These are phyloP conservation scores for Populus ilicifolia DNA, from an alignment of 345 rosid genomes.

Conservation along the genomic window DNA sequence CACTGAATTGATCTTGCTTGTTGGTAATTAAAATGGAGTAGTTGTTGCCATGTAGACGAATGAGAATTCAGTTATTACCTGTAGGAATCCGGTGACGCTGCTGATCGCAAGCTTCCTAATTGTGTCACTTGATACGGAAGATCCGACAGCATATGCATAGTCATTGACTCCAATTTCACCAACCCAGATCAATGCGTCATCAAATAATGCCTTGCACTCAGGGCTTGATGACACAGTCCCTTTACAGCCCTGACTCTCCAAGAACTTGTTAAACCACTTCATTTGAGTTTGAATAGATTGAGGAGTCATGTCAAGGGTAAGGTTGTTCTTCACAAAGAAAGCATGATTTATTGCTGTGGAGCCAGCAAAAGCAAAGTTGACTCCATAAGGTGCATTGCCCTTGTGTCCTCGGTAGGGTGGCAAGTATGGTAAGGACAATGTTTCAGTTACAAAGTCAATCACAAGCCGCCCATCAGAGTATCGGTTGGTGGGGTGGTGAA, in stretches of 20 bases:
- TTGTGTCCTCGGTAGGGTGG: slow-evolving; percentile 57
- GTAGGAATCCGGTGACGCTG: slow-evolving; percentile 41
- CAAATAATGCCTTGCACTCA: slow-evolving; percentile 38
- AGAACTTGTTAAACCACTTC: slow-evolving; percentile 52
- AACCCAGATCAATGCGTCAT: slow-evolving; percentile 73
- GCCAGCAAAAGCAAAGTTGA: slow-evolving; percentile 92
- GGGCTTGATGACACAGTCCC: slow-evolving; percentile 16
- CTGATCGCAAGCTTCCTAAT: slow-evolving; percentile 45
- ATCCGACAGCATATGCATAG: slow-evolving; percentile 67
- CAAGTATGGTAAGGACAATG: slow-evolving; percentile 60
- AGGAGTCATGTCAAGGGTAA: slow-evolving; percentile 62
- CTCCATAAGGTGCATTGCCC: slow-evolving; percentile 40
- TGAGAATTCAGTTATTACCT: slow-evolving; percentile 36
- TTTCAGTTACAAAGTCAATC: slow-evolving; percentile 74
- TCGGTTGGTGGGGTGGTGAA: slow-evolving; percentile 75
- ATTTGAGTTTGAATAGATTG: slow-evolving; percentile 71
- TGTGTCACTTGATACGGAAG: slow-evolving; percentile 47
- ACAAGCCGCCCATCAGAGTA: slow-evolving; percentile 88
- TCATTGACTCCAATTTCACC: slow-evolving; percentile 96
- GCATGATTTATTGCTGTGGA: slow-evolving; percentile 71
- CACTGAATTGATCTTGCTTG: background rate
- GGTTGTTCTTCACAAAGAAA: slow-evolving; percentile 72
- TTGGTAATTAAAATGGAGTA: background rate
- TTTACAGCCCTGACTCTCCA: slow-evolving; percentile 50
- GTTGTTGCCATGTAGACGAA: background rate